Evolutionary conservation across 306 rosid species (phyloP), one percentile per base, ranked within the genome.

Genomic region (Corylus americana): DNA sequence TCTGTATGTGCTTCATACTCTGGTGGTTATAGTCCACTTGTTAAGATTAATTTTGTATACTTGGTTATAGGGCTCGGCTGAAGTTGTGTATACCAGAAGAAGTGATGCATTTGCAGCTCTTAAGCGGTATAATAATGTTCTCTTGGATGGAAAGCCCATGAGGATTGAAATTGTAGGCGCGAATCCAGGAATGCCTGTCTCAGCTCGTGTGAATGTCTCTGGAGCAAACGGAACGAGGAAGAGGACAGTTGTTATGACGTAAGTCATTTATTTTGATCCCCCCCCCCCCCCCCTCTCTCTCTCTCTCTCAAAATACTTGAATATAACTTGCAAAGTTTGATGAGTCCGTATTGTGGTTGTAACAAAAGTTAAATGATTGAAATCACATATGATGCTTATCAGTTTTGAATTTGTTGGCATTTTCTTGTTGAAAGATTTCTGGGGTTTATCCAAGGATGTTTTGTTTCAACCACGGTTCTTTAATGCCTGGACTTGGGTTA

Each of bases 31-130:
- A 48, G 18, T 62, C 35, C 70, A 75, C 14, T 13, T 20, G 2
- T 22, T 74, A n/a, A 39, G n/a, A 45, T 64, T 45, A 64, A 55
- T 61, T 70, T 4, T 53, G 73, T 31, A 37, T 53, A 37, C 55
- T 74, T 50, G 72, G 54, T 74, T 79, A 39, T 88, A 95, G 99
- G 99, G 99, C 27, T 91, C 99, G 0, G 99, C 99, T 69, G 99
- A 95, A 82, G 98, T 95, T 77, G 96, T 93, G 64, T 95, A 95
- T 66, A 85, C 90, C 25, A 90, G 93, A 79, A 85, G 99, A 88
- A 91, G 98, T 90, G 98, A 93, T 75, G 99, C 98, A 51, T 95
- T 95, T 88, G 94, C 97, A 64, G 99, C 99, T 64, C 86, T 91
- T 69, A 91, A 90, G 80, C 90, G 97, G 47, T 95, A 95, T 55